These are phyloP conservation scores for Mycena sp. DNA, from an alignment of 1,284 basidiomycete genomes.

Conservation along the genomic window DNA sequence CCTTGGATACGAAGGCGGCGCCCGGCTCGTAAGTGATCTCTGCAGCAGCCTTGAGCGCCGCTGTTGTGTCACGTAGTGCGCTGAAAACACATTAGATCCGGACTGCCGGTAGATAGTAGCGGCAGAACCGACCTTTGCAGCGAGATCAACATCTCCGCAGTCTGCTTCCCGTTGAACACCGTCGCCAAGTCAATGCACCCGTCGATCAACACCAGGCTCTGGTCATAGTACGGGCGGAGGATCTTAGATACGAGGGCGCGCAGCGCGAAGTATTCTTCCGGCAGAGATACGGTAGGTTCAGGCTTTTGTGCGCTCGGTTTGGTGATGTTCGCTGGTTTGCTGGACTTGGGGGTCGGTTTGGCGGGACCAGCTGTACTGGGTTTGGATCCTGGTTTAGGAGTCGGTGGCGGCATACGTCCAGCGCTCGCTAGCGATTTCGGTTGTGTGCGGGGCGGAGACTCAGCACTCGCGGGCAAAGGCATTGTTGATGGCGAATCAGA, in stretches of 20 bases:
- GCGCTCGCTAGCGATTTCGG: no score
- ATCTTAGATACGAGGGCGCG: constrained; percentile 11
- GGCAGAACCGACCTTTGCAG: constrained; percentile 3
- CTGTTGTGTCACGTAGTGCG: constrained; percentile 4
- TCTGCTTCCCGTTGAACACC: constrained; percentile 5
- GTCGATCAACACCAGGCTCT: constrained; percentile 19
- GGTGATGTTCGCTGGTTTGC: background rate
- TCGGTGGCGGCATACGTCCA: no score
- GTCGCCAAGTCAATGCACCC: constrained; percentile 15
- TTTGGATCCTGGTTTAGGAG: no score
- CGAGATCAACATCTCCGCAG: constrained; percentile 1
- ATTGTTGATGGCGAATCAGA: no score
- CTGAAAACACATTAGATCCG: constrained; percentile 3
- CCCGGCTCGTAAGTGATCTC: constrained; percentile 12
- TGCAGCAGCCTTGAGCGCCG: constrained; percentile 16
- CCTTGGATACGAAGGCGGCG: background rate
- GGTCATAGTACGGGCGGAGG: constrained; percentile 16
- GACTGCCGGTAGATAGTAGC: no score
- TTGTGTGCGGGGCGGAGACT: no score
- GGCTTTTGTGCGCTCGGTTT: background rate
- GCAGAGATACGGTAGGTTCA: background rate
- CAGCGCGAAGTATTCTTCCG: constrained; percentile 5
- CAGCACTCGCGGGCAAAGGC: no score
- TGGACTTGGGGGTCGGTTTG: background rate
- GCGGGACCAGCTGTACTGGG: background rate